Percentiles rank a stretch among this genome's conserved stretches.
phyloP scores from a whole-genome alignment of 768 basidiomycete genomes.

The Zangia roseola region DNA sequence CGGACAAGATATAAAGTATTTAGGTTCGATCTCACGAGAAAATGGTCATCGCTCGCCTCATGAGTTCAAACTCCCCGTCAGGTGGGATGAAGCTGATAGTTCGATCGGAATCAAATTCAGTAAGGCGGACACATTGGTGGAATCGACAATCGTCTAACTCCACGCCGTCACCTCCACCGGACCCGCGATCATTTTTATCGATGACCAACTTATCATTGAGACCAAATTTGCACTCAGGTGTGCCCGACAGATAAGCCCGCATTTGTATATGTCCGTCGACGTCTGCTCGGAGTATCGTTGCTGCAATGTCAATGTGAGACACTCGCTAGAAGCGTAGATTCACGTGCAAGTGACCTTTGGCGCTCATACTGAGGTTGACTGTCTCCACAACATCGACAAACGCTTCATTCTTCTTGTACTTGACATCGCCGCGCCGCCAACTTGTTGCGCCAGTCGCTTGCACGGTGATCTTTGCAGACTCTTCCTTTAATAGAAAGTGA shows the following conservation, averaged over 20 bases:
- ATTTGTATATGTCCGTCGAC: constrained; percentile 98
- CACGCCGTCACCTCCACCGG: constrained; percentile 66
- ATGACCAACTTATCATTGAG: constrained; percentile 98
- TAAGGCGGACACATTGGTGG: constrained; percentile 95
- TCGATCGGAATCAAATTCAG: constrained; percentile 90
- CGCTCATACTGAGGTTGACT: constrained; percentile 95
- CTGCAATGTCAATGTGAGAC: constrained; percentile 38
- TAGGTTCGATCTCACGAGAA: constrained; percentile 1
- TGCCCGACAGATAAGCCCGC: constrained; percentile 95
- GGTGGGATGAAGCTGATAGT: constrained; percentile 98
- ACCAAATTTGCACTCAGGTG: constrained; percentile 98
- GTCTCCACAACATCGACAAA: constrained; percentile 99
- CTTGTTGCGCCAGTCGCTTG: constrained; percentile 97
- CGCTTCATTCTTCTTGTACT: constrained; percentile 99
- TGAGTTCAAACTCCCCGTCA: constrained; percentile 98
- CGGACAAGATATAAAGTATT: not conserved
- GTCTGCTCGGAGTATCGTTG: constrained; percentile 89
- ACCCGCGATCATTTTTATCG: constrained; percentile 69
- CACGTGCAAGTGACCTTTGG: constrained; percentile 57
- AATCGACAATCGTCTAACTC: constrained; percentile 98
- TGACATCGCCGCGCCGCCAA: constrained; percentile 94
- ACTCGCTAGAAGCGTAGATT: not conserved
- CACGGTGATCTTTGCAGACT: constrained; percentile 93
- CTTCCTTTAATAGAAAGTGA: constrained; percentile 58
- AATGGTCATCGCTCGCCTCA: constrained; percentile 60